Percentiles rank a stretch among this genome's conserved stretches.
Evolutionary conservation across 495 filamentous ascomycete genomes (phyloP).

Genomic region (Rostrohypoxylon terebratum): DNA sequence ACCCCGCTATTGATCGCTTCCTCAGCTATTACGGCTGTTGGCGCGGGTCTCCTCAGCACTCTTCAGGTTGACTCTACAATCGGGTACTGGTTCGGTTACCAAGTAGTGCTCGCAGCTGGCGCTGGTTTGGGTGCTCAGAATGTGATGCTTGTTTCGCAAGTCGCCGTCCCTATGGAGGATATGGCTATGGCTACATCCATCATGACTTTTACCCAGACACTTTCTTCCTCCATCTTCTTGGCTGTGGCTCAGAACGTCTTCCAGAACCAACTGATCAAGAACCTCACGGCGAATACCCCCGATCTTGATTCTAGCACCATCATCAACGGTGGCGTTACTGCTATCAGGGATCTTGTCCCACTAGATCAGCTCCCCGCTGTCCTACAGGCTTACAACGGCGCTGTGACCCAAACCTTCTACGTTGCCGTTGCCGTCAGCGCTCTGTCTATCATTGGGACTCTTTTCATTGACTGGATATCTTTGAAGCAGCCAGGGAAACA

Average conservation of each 20-base stretch:
- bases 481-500: constrained; percentile 64
- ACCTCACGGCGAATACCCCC: constrained; percentile 7
- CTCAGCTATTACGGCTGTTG: constrained; percentile 66
- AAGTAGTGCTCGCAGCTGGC: constrained; percentile 75
- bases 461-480: constrained; percentile 78
- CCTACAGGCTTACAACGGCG: constrained; percentile 75
- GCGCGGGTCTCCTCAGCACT: constrained; percentile 77
- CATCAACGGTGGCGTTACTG: constrained; percentile 42
- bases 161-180: constrained; percentile 22
- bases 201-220: constrained; percentile 29
- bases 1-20: constrained; percentile 63
- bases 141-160: constrained; percentile 32
- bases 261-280: constrained; percentile 32
- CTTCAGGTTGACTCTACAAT: constrained; percentile 66
- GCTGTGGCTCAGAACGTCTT: constrained; percentile 30
- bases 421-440: constrained; percentile 73
- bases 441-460: constrained; percentile 69
- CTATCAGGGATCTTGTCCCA: constrained; percentile 64
- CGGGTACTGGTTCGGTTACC: constrained; percentile 80
- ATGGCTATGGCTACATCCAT: constrained; percentile 28
- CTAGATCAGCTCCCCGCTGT: constrained; percentile 64
- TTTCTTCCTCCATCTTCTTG: constrained; percentile 26
- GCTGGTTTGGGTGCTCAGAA: constrained; percentile 58
- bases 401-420: constrained; percentile 75
- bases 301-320: constrained; percentile 9